Evolutionary conservation across 371 early-diverging fungal species (phyloP), one percentile per base, ranked within the genome.

Genomic region (Mucor sp.): DNA sequence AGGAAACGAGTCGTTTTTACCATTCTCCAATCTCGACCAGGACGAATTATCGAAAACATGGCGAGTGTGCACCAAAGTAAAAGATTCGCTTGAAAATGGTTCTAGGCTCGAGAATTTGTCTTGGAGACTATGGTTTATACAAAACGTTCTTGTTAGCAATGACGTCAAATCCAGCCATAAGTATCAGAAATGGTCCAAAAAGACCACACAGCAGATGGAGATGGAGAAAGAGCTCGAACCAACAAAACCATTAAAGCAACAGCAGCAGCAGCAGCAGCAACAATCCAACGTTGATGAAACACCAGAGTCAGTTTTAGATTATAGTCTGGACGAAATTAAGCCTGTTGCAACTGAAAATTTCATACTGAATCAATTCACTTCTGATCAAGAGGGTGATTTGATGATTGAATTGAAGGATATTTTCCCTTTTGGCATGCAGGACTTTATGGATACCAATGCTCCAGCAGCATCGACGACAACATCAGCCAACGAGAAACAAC

Each of bases 71-170:
- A 92, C 94, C 23, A 94, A 94, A 79, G 95, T 94, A 56, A 95
- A 94, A 78, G 93, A 94, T 64, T 91, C 94, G 15, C 82, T 95
- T 12, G 93, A 93, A 64, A 90, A 95, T 69, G 96, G 95, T 21
- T 85, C 86, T 44, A 83, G 96, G 59, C 79, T 94, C 50, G 96
- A 95, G 71, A 95, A 95, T 74, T 83, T 95, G 65, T 89, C 93
- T 12, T 95, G 96, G 96, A 81, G 96, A 33, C 77, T 95, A 47
- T 93, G 94, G 94, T 90, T 92, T 66, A 81, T 93, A 69, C 92
- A 91, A 44, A 85, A 92, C 65, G 79, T 85, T 25, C 77, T 86
- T 66, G 73, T 70, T 8, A 60, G 62, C 19, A 65, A 71, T 48
- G 68, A 69, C 47, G 65, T 60, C 47, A 74, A 67, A 63, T 30